A percentile compares a stretch with the other conserved stretches of the same genome.
Conservation (phyloP, 2,329 filamentous ascomycete genomes). For the Bipolaris sorokiniana region DNA sequence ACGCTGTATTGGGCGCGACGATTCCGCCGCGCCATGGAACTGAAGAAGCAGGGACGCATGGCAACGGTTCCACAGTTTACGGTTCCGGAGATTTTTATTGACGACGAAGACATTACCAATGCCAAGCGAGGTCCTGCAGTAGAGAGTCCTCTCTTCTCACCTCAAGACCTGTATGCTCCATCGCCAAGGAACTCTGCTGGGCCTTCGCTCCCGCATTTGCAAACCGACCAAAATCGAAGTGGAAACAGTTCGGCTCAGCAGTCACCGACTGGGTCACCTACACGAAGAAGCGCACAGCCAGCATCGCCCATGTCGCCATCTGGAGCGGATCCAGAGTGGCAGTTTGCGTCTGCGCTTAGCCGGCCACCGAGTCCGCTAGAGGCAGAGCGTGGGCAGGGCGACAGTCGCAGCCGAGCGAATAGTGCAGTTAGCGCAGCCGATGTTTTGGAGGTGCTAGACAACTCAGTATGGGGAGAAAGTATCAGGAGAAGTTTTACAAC, state of each 20-base stretch:
- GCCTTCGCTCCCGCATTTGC: slow-evolving; percentile 34
- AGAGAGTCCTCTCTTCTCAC: slow-evolving; percentile 43
- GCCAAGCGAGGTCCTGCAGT: slow-evolving; percentile 47
- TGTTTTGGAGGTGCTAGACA: slow-evolving; percentile 83
- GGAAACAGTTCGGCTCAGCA: slow-evolving; percentile 49
- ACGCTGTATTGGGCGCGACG: slow-evolving; percentile 86
- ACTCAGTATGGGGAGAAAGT: slow-evolving; percentile 92
- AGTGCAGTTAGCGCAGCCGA: slow-evolving; percentile 76
- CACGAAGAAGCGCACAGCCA: slow-evolving; percentile 32
- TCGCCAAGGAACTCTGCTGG: slow-evolving; percentile 33
- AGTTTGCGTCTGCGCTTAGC: slow-evolving; percentile 54
- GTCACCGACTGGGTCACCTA: slow-evolving; percentile 46
- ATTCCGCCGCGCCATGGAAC: slow-evolving; percentile 77
- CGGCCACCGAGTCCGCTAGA: slow-evolving; percentile 48
- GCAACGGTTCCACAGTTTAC: slow-evolving; percentile 77
- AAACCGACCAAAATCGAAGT: slow-evolving; percentile 36
- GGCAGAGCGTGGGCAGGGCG: slow-evolving; percentile 34
- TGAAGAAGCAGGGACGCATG: slow-evolving; percentile 75
- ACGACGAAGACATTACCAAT: slow-evolving; percentile 69
- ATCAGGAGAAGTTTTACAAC: slow-evolving; percentile 85
- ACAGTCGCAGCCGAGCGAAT: slow-evolving; percentile 65
- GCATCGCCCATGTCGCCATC: slow-evolving; percentile 39
- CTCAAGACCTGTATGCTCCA: slow-evolving; percentile 35
- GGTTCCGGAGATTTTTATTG: slow-evolving; percentile 88
- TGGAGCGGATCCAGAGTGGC: slow-evolving; percentile 49